Base-by-base conservation (phyloP, 106 monocot genomes). In the Gastrodia elata region DNA sequence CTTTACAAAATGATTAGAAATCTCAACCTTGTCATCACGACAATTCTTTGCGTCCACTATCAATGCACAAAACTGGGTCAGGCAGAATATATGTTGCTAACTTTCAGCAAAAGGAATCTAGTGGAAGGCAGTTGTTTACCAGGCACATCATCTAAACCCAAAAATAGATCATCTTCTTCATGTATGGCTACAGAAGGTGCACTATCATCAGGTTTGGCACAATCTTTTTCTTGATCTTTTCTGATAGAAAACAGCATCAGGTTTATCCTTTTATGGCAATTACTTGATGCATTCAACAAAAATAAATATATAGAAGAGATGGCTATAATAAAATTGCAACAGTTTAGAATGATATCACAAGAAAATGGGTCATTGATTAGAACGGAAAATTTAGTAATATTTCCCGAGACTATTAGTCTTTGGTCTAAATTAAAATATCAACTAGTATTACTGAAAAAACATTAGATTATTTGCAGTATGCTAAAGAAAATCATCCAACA, bases 141-240 rank as follows among this genome's bases (percentile, higher is more conserved):
- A 73, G 87, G 92, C 36, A 96, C 87, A 81, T 95, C 89, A 79
- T 96, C 89, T 72, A 92, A 84, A 69, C 86, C 87, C 52, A 85
- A 74, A 84, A 90, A 96, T 26, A 59, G 57, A 49, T 80, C 92
- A 77, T 89, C 69, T 25, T 84, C 87, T 57, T 94, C 84, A 34
- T 73, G 64, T 39, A 68, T 64, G 77, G 59, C 40, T 74, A 71
- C 48, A 74, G 75, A 33, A 43, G 61, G 27, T 32, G 42, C 71
- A 58, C 59, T 76, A 76, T 68, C 81, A 83, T 82, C 78, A 43
- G 76, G 74, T 71, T 82, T 79, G 71, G 25, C 26, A 33, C 78
- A 72, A 81, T 76, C 36, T 44, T 73, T 82, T 39, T 92, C 89
- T 33, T 83, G 83, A 73, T 92, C 85, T 68, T 92, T 85, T 79